Conservation (phyloP, 768 basidiomycete genomes). For the Lactarius hatsudake region DNA sequence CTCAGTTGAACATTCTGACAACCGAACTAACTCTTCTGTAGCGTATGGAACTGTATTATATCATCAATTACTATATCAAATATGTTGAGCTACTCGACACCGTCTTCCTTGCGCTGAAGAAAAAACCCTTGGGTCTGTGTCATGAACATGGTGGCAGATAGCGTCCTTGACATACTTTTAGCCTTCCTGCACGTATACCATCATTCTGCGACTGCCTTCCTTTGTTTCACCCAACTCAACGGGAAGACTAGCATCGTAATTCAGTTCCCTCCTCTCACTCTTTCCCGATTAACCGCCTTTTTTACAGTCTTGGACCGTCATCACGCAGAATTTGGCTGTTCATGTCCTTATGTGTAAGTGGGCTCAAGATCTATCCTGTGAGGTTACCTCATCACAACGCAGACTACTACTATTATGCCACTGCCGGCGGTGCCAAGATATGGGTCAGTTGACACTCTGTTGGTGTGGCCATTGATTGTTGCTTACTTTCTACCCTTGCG, state of each 20-base stretch:
- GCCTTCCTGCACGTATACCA: conserved; percentile 99
- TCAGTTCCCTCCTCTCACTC: not conserved
- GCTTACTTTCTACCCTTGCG: not conserved
- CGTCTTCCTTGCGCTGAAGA: conserved; percentile 95
- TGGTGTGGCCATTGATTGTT: not conserved
- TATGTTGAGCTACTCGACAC: conserved; percentile 97
- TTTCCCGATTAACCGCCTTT: conserved; percentile 1
- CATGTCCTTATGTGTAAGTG: conserved; percentile 97
- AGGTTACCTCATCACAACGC: conserved; percentile 16
- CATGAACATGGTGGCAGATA: not conserved
- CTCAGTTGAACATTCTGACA: conserved; percentile 4
- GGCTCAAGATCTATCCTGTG: not conserved
- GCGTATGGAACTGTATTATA: conserved; percentile 95
- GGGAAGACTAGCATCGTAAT: conserved; percentile 87
- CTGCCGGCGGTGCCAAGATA: conserved; percentile 93
- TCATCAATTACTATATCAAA: conserved; percentile 99
- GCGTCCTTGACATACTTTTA: conserved; percentile 33
- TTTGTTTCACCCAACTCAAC: conserved; percentile 93
- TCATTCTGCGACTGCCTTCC: conserved; percentile 94
- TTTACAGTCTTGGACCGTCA: conserved; percentile 90
- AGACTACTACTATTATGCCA: conserved; percentile 99
- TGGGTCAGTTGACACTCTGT: conserved; percentile 59
- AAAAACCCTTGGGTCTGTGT: conserved; percentile 87
- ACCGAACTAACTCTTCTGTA: conserved; percentile 33
- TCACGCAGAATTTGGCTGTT: conserved; percentile 83